phyloP scores from a whole-genome alignment of 495 filamentous ascomycete genomes.

The Durotheca rogersii region DNA sequence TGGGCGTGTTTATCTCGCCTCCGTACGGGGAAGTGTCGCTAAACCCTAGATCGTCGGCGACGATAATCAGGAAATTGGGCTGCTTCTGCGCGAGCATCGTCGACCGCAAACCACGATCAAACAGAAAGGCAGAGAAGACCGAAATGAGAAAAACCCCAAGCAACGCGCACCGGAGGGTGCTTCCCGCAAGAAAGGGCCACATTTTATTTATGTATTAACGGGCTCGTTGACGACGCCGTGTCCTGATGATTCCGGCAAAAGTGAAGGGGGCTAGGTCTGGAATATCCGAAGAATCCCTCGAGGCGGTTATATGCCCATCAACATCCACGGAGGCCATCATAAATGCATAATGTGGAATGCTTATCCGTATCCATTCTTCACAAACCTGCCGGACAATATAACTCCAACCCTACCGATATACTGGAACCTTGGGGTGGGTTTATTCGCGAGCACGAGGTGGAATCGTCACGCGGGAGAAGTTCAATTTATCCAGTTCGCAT shows the following conservation, averaged over 20 bases:
- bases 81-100: slow-evolving; percentile 23
- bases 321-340: slow-evolving; percentile 5
- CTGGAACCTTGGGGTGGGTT: no score
- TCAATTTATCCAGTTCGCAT: no score
- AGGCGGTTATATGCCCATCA: slow-evolving; percentile 15
- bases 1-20: slow-evolving; percentile 61
- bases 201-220: no score
- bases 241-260: slow-evolving; percentile 26
- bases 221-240: neutral
- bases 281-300: slow-evolving; percentile 23
- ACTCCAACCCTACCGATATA: no score
- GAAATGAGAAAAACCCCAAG: slow-evolving; percentile 12
- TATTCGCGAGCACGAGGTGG: no score
- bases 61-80: slow-evolving; percentile 61
- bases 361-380: no score
- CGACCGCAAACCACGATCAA: slow-evolving; percentile 7
- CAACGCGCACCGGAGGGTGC: slow-evolving; percentile 3
- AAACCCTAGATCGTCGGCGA: slow-evolving; percentile 65
- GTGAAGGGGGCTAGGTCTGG: slow-evolving; percentile 9
- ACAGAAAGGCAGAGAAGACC: slow-evolving; percentile 17
- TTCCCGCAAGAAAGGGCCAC: slow-evolving; percentile 17
- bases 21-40: slow-evolving; percentile 62
- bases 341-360: no score
- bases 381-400: no score
- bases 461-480: no score